These are phyloP conservation scores for Mycena latifolia DNA, from an alignment of 768 basidiomycete genomes.

Conservation along the genomic window DNA sequence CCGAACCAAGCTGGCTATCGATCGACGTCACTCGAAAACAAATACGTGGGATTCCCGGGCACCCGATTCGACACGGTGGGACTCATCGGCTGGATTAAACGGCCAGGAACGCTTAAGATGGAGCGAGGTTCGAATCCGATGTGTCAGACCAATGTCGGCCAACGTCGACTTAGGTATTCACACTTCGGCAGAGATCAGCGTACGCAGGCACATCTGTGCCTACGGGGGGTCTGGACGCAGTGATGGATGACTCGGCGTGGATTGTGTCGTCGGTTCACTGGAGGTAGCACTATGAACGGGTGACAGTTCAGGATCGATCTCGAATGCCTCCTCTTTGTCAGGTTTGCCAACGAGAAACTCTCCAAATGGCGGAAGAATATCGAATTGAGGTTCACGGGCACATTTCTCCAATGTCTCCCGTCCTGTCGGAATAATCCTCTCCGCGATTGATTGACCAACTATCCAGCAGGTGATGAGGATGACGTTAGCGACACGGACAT, in stretches of 20 bases:
- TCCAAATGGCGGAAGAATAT: constrained; percentile 13
- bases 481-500: constrained; percentile 33
- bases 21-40: neutral
- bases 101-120: neutral
- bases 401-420: neutral
- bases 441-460: constrained; percentile 6
- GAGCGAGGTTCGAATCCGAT: neutral
- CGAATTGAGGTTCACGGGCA: neutral
- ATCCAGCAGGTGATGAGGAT: constrained; percentile 31
- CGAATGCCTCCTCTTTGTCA: neutral
- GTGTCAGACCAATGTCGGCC: no score
- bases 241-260: neutral
- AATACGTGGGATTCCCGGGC: constrained; percentile 1
- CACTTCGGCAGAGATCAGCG: no score
- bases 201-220: no score
- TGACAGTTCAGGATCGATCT: neutral
- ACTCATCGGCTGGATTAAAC: constrained; percentile 1
- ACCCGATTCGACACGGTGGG: neutral
- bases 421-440: neutral
- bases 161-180: no score
- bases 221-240: no score
- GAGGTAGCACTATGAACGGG: neutral
- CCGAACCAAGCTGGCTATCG: neutral
- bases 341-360: neutral
- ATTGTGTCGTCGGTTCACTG: no score